These are phyloP conservation scores for Calophaca sinica DNA, from an alignment of 306 rosid species.

Conservation along the genomic window DNA sequence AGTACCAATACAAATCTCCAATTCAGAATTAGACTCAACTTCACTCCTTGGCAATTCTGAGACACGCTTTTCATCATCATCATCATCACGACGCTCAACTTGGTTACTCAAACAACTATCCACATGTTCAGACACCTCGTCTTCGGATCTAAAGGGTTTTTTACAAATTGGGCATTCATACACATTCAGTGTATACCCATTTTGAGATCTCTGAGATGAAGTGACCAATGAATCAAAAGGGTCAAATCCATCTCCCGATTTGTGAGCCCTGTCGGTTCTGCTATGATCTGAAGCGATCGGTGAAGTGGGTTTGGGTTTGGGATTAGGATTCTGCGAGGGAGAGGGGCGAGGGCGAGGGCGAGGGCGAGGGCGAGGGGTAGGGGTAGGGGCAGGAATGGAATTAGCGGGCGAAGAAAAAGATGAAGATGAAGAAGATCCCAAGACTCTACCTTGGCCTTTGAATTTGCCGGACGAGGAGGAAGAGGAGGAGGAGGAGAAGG, in stretches of 20 bases:
- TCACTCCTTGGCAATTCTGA: slow-evolving; percentile 41
- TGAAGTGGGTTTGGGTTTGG: slow-evolving; percentile 52
- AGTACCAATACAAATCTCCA: slow-evolving; percentile 65
- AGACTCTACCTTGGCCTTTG: slow-evolving; percentile 93
- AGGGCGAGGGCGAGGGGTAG: not conserved
- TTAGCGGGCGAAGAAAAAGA: slow-evolving; percentile 58
- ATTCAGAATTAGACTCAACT: slow-evolving; percentile 48
- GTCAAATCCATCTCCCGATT: slow-evolving; percentile 65
- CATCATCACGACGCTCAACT: slow-evolving; percentile 9
- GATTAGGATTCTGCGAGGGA: slow-evolving; percentile 41
- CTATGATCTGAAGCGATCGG: slow-evolving; percentile 11
- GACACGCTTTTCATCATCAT: not conserved
- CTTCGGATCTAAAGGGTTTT: slow-evolving; percentile 70
- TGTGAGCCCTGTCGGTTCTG: slow-evolving; percentile 44
- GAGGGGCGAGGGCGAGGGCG: not conserved
- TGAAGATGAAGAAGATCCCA: slow-evolving; percentile 79
- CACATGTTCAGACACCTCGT: slow-evolving; percentile 78
- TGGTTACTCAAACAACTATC: slow-evolving; percentile 61
- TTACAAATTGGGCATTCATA: slow-evolving; percentile 89
- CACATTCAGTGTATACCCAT: slow-evolving; percentile 66
- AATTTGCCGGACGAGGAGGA: slow-evolving; percentile 56
- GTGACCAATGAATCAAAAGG: slow-evolving; percentile 87
- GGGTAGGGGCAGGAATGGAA: slow-evolving; percentile 45
- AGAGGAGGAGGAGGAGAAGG: slow-evolving; percentile 69
- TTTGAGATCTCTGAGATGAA: slow-evolving; percentile 71